Evolutionary conservation across 2,329 filamentous ascomycete species (phyloP).

Genomic region (Botryotinia globosa): DNA sequence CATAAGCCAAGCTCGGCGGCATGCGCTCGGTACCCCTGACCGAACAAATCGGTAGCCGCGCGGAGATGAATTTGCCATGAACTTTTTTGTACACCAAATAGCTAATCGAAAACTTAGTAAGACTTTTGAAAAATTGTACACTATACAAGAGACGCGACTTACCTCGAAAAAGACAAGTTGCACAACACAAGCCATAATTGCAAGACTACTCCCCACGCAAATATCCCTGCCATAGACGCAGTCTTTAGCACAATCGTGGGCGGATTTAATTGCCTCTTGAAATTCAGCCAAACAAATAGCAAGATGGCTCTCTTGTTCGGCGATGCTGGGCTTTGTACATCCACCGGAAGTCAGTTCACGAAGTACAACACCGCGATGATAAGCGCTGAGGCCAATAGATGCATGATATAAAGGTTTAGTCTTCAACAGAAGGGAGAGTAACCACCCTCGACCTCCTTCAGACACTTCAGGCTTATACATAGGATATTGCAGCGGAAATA

Average conservation of each 20-base stretch:
- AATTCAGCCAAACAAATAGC: slow-evolving; percentile 26
- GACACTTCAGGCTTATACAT: slow-evolving; percentile 57
- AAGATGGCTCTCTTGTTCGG: slow-evolving; percentile 35
- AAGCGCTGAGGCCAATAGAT: slow-evolving; percentile 54
- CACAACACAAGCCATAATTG: slow-evolving; percentile 50
- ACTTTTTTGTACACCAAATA: slow-evolving; percentile 43
- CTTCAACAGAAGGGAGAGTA: slow-evolving; percentile 48
- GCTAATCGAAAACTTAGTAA: slow-evolving; percentile 31
- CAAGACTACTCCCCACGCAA: slow-evolving; percentile 29
- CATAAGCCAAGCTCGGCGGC: slow-evolving; percentile 16
- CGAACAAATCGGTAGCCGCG: slow-evolving; percentile 30
- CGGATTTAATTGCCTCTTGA: slow-evolving; percentile 31
- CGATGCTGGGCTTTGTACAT: slow-evolving; percentile 19
- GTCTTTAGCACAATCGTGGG: slow-evolving; percentile 28
- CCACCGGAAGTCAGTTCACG: slow-evolving; percentile 29
- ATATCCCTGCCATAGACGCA: neutral
- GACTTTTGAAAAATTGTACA: slow-evolving; percentile 40
- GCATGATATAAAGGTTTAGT: slow-evolving; percentile 59
- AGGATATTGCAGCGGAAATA: slow-evolving; percentile 61
- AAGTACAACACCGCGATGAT: slow-evolving; percentile 41
- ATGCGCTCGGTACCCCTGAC: slow-evolving; percentile 17
- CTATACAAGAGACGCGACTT: neutral
- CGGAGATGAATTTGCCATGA: slow-evolving; percentile 33
- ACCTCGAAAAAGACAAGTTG: slow-evolving; percentile 54
- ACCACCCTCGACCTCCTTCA: slow-evolving; percentile 60